A percentile compares a stretch with the other conserved stretches of the same genome.
Evolutionary conservation across 768 basidiomycete species (phyloP).

Genomic region (Suillus tomentosus): DNA sequence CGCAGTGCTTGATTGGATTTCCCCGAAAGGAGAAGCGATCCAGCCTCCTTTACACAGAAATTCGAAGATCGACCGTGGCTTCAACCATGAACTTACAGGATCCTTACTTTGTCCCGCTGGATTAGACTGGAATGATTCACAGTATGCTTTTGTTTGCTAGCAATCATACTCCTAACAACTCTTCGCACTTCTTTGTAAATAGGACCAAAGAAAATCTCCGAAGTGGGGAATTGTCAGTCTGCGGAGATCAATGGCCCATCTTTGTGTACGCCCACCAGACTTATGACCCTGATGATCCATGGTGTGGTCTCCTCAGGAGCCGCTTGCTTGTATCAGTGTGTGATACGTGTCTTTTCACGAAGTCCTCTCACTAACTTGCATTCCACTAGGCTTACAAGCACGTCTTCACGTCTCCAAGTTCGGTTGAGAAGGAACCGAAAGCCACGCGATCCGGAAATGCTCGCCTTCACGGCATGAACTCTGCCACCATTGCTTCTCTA

Average conservation of each 20-base stretch:
- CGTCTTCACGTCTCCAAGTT: too few relatives aligned
- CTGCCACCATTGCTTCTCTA: too few relatives aligned
- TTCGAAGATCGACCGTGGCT: background rate
- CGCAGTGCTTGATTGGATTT: background rate
- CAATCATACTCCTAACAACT: background rate
- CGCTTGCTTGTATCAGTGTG: slow-evolving; percentile 25
- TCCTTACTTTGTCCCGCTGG: background rate
- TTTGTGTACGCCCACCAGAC: slow-evolving; percentile 21
- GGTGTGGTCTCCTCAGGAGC: slow-evolving; percentile 27
- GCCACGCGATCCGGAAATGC: too few relatives aligned
- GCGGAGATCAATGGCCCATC: slow-evolving; percentile 20
- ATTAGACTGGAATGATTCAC: background rate
- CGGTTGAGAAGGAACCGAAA: too few relatives aligned
- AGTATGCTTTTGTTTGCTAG: background rate
- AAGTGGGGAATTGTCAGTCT: slow-evolving; percentile 6
- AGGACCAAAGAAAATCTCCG: slow-evolving; percentile 15
- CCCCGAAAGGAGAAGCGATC: background rate
- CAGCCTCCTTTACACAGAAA: background rate
- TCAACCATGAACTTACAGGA: background rate
- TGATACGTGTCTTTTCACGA: background rate
- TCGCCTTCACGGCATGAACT: too few relatives aligned
- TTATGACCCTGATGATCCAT: slow-evolving; percentile 19
- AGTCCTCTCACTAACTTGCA: too few relatives aligned
- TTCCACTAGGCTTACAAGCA: too few relatives aligned
- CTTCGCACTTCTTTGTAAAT: background rate